Conservation (phyloP, 2,329 filamentous ascomycete species). For the Ramichloridium luteum region DNA sequence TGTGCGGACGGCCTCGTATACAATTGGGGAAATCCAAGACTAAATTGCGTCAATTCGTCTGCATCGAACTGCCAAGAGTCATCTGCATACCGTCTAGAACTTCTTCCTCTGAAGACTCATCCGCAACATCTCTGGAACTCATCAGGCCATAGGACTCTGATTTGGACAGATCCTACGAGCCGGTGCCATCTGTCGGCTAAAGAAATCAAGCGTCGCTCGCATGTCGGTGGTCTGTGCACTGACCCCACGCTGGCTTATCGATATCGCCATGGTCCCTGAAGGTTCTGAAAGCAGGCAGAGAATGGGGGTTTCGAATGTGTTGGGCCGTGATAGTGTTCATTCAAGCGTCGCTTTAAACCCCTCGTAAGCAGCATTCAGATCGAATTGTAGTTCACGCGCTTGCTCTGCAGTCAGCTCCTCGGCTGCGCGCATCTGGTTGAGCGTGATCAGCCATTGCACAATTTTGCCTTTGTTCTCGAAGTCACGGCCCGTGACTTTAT, state of each 20-base stretch:
- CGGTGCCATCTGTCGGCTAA: too few relatives aligned
- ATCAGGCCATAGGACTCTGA: too few relatives aligned
- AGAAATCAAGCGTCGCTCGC: too few relatives aligned
- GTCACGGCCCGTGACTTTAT: conserved; percentile 88
- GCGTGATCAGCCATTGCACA: conserved; percentile 90
- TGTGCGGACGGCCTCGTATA: conserved; percentile 60
- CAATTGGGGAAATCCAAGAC: conserved; percentile 71
- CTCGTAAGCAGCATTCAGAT: conserved; percentile 88
- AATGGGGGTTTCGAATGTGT: not conserved
- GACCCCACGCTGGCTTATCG: not conserved
- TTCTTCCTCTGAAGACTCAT: too few relatives aligned
- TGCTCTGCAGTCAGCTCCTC: conserved; percentile 83
- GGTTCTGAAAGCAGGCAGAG: not conserved
- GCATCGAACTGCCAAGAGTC: too few relatives aligned
- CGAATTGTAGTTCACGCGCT: conserved; percentile 76
- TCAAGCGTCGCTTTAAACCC: conserved; percentile 74
- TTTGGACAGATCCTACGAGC: too few relatives aligned
- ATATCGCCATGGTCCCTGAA: not conserved
- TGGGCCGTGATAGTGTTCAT: conserved; percentile 8
- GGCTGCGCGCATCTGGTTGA: conserved; percentile 96
- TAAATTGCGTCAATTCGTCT: too few relatives aligned
- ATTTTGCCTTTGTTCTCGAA: conserved; percentile 96
- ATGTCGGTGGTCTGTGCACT: too few relatives aligned
- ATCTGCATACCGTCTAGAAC: too few relatives aligned
- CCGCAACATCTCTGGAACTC: too few relatives aligned